Evolutionary conservation across 1,139 yeast genomes (phyloP).

Genomic region (Arxiozyma slooffiae): DNA sequence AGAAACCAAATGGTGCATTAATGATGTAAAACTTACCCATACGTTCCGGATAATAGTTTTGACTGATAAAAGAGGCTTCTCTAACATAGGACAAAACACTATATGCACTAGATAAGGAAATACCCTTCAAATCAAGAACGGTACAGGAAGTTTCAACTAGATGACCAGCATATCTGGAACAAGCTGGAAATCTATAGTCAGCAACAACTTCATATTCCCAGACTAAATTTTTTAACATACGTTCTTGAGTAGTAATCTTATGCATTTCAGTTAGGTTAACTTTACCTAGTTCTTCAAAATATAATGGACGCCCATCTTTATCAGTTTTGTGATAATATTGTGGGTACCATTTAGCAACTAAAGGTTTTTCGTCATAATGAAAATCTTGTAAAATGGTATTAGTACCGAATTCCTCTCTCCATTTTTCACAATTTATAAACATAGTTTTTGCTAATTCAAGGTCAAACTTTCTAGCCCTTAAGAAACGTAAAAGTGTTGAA

Average conservation of each 20-base stretch:
- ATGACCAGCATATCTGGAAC: constrained; percentile 70
- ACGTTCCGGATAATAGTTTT: constrained; percentile 97
- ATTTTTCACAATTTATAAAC: constrained; percentile 80
- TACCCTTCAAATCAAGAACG: constrained; percentile 88
- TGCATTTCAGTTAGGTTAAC: constrained; percentile 87
- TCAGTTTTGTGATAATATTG: constrained; percentile 97
- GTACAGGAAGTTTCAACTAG: constrained; percentile 95
- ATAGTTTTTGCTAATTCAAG: constrained; percentile 66
- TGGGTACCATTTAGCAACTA: constrained; percentile 84
- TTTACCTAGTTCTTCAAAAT: constrained; percentile 84
- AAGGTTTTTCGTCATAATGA: constrained; percentile 80
- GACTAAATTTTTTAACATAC: constrained; percentile 90
- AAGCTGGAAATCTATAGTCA: constrained; percentile 80
- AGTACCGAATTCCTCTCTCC: constrained; percentile 83
- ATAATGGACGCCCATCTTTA: constrained; percentile 92
- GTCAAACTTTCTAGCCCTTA: constrained; percentile 93
- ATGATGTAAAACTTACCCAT: constrained; percentile 96
- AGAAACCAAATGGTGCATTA: constrained; percentile 95
- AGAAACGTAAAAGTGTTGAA: constrained; percentile 78
- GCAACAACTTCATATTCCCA: constrained; percentile 96
- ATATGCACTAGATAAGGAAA: constrained; percentile 72
- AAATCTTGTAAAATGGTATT: constrained; percentile 80
- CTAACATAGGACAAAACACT: constrained; percentile 81
- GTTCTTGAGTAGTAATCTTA: constrained; percentile 86
- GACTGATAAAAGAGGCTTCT: constrained; percentile 91